Percentiles rank a stretch among this genome's conserved stretches.
Evolutionary conservation across 164 flowering plant genomes (phyloP).

Genomic region (Akebia trifoliata): DNA sequence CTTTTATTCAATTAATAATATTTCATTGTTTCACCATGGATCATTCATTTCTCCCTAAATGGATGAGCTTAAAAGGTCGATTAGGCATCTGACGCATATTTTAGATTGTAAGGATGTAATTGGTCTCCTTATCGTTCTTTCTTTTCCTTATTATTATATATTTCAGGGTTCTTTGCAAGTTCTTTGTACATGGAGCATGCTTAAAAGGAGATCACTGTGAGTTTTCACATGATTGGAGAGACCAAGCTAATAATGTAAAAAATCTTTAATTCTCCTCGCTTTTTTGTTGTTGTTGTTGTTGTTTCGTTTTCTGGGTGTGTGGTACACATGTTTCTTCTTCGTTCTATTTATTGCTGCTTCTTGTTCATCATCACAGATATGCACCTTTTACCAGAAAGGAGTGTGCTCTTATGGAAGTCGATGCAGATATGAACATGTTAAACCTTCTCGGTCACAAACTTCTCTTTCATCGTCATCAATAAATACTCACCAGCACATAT

Average conservation of each 20-base stretch:
- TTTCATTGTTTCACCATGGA: too few species aligned
- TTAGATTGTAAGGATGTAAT: too few species aligned
- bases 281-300: background rate
- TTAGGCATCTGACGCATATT: too few species aligned
- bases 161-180: constrained; percentile 81
- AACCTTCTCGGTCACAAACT: constrained; percentile 37
- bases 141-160: too few species aligned
- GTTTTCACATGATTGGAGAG: constrained; percentile 88
- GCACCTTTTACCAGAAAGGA: constrained; percentile 91
- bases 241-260: constrained; percentile 66
- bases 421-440: constrained; percentile 93
- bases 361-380: constrained; percentile 43
- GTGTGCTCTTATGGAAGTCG: constrained; percentile 81
- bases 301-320: background rate
- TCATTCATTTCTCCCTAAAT: too few species aligned
- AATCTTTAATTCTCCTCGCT: background rate
- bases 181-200: constrained; percentile 87
- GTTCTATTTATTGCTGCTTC: constrained; percentile 3
- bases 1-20: too few species aligned
- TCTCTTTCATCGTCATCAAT: constrained; percentile 49
- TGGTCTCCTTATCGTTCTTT: too few species aligned
- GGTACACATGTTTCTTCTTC: background rate
- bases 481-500: constrained; percentile 19
- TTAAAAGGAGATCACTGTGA: constrained; percentile 91
- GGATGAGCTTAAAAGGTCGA: too few species aligned